Evolutionary conservation across 2,329 filamentous ascomycete species (phyloP).

Genomic region (Phyllosticta citriasiana): DNA sequence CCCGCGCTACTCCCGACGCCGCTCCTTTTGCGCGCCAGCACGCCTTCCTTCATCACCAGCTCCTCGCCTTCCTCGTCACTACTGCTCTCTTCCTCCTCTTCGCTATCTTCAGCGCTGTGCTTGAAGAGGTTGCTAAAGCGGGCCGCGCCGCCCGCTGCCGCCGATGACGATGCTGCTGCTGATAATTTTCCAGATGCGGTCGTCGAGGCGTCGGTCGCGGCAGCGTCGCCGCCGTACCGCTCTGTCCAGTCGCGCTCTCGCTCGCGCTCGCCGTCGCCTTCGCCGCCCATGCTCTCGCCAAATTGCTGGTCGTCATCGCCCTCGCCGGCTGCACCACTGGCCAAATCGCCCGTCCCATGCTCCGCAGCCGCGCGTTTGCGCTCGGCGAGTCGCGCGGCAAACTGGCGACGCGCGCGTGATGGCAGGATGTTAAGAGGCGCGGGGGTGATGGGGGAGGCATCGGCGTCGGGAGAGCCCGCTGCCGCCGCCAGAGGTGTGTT

Average conservation of each 20-base stretch:
- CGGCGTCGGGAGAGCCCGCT: slow-evolving; percentile 21
- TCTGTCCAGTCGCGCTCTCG: not conserved
- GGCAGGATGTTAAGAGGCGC: slow-evolving; percentile 74
- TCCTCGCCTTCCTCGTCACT: slow-evolving; percentile 3
- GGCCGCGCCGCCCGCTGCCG: not conserved
- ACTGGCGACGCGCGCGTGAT: slow-evolving; percentile 73
- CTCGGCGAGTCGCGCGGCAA: slow-evolving; percentile 69
- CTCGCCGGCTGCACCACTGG: not conserved
- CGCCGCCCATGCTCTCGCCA: not conserved
- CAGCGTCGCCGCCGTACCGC: not conserved
- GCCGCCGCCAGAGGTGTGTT: slow-evolving; percentile 32
- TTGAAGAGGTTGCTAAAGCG: slow-evolving; percentile 7
- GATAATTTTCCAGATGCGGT: not conserved
- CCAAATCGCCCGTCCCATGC: not conserved
- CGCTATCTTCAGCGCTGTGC: not conserved
- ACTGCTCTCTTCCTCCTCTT: not conserved
- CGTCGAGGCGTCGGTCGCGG: not conserved
- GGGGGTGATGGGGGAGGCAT: slow-evolving; percentile 46
- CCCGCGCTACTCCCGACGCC: not conserved
- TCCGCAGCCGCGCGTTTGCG: slow-evolving; percentile 29
- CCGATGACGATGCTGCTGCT: not conserved
- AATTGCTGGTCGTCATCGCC: not conserved
- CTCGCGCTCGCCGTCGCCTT: not conserved
- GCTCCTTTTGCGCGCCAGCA: not conserved
- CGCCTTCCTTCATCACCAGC: slow-evolving; percentile 5